Base-by-base conservation (phyloP, 169 alveolate species). In the Pseudocohnilembus persalinus region DNA sequence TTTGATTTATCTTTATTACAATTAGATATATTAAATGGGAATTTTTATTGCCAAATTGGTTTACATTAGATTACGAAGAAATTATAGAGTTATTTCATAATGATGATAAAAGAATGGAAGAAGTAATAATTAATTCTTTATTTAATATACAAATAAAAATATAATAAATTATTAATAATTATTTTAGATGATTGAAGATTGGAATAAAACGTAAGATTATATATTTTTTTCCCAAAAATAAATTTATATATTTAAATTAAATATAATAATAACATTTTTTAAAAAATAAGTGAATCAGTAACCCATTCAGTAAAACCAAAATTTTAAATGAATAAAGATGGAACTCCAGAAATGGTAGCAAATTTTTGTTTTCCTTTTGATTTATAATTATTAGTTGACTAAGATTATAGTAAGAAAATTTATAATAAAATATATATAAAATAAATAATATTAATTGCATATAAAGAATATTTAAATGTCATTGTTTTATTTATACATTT, bases 321-420 rank as follows among this genome's bases (percentile, higher is more conserved):
- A 77, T 87, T 84, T n/a, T 76, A 86, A 29, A 91, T 87, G 33
- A 31, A 79, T 28, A 85, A 87, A 78, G 92, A 90, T 75, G 88
- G 88, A 65, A 88, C 88, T 27, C 83, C 90, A 1, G 77, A 78
- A 30, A 25, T 74, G 49, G 88, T 88, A n/a, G 92, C 93, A 33
- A 88, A 91, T 83, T 94, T 94, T 80, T 90, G 95, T 27, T 92
- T 94, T 76, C 97, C 96, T 11, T 94, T 94, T 88, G 97, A 94
- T 84, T 94, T 89, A 74, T 90, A 94, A 88, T 77, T 94, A 83
- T 77, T 87, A 76, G 93, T 90, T 1, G 88, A 89, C 76, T 79
- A 76, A 27, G 76, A 85, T n/a, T 34, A 77, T 74, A 29, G 83
- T 84, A 82, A 87, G n/a, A n/a, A n/a, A n/a, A n/a, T n/a, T n/a